Conservation (phyloP, 306 rosid species). For the Rosa persica region DNA sequence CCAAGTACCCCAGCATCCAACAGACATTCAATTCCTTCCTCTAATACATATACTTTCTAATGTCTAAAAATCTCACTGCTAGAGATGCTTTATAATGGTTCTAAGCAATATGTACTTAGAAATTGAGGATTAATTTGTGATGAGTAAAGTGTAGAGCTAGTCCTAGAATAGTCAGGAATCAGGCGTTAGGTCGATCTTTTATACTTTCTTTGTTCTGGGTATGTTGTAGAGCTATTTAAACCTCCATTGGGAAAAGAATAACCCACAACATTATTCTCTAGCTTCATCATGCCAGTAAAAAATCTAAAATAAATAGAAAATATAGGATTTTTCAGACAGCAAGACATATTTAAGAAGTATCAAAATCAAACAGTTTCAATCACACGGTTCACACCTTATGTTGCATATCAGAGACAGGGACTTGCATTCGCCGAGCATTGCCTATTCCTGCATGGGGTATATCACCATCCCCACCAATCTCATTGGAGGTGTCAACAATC, state of each 20-base stretch:
- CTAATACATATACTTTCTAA: background rate
- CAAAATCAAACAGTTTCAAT: slow-evolving; percentile 17
- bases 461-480: slow-evolving; percentile 99
- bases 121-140: background rate
- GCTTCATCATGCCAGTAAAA: background rate
- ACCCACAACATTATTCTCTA: background rate
- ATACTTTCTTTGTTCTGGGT: background rate
- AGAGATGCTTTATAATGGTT: background rate
- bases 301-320: background rate
- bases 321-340: background rate
- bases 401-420: slow-evolving; percentile 79
- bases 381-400: slow-evolving; percentile 59
- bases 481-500: slow-evolving; percentile 99
- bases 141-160: background rate
- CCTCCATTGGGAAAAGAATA: background rate
- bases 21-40: background rate
- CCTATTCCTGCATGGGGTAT: slow-evolving; percentile 98
- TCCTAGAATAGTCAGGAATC: background rate
- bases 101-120: background rate
- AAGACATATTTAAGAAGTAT: slow-evolving; percentile 1
- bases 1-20: background rate
- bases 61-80: background rate
- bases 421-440: slow-evolving; percentile 95
- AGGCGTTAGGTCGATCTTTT: background rate
- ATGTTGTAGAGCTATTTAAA: background rate